Evolutionary conservation across 495 filamentous ascomycete species (phyloP).

Genomic region (Lasiosphaeria miniovina): DNA sequence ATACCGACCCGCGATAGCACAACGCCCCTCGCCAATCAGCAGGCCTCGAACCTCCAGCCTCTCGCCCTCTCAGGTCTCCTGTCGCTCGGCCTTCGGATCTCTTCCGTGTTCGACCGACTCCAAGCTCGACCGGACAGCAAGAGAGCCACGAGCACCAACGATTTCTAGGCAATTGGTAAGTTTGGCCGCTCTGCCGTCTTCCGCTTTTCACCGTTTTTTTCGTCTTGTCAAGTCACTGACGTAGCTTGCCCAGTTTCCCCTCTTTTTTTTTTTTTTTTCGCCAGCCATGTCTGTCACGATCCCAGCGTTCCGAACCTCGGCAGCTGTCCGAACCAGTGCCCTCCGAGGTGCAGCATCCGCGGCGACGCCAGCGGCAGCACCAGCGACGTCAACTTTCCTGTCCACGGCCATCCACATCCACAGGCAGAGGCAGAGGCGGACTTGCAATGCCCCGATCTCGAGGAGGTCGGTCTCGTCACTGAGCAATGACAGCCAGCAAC

Average conservation of each 20-base stretch:
- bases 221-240: too few relatives aligned
- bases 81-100: too few relatives aligned
- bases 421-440: slow-evolving; percentile 1
- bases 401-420: slow-evolving; percentile 11
- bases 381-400: slow-evolving; percentile 8
- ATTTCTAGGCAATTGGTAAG: too few relatives aligned
- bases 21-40: too few relatives aligned
- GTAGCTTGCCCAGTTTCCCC: neutral
- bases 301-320: slow-evolving; percentile 19
- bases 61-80: too few relatives aligned
- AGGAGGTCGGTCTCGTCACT: slow-evolving; percentile 44
- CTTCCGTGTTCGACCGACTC: too few relatives aligned
- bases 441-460: neutral
- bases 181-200: too few relatives aligned
- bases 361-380: slow-evolving; percentile 5
- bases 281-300: slow-evolving; percentile 24
- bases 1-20: too few relatives aligned
- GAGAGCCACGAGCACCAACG: too few relatives aligned
- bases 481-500: slow-evolving; percentile 61
- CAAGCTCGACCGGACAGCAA: too few relatives aligned
- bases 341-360: slow-evolving; percentile 11
- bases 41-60: too few relatives aligned
- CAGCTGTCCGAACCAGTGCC: slow-evolving; percentile 18
- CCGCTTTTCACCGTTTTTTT: too few relatives aligned
- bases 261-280: neutral